Percentiles rank a stretch among this genome's conserved stretches.
Evolutionary conservation across 176 grass and related monocot species (phyloP).

Genomic region (Cocos nucifera): DNA sequence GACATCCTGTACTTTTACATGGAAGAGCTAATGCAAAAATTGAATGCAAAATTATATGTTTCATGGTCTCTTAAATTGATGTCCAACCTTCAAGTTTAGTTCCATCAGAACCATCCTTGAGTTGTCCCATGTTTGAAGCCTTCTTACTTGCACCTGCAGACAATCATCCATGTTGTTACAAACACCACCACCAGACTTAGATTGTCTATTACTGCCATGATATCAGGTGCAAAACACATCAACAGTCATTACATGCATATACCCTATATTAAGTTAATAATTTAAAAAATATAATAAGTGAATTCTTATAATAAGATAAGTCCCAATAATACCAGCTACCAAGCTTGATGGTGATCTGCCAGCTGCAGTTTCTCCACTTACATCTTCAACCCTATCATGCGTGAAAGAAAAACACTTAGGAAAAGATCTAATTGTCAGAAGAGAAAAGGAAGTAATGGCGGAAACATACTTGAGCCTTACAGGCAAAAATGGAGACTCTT

Average conservation of each 20-base stretch:
- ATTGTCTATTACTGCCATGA: too few relatives aligned
- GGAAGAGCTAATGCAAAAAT: neutral
- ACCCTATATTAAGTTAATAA: too few relatives aligned
- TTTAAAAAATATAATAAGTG: neutral
- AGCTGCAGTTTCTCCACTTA: constrained; percentile 47
- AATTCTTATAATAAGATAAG: constrained; percentile 3
- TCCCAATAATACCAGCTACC: constrained; percentile 39
- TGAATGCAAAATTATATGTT: too few relatives aligned
- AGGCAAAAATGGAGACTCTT: constrained; percentile 87
- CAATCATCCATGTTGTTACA: neutral
- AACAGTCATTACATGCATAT: too few relatives aligned
- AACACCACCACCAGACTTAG: neutral
- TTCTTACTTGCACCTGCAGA: constrained; percentile 74
- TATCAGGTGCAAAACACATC: too few relatives aligned
- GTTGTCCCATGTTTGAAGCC: constrained; percentile 52
- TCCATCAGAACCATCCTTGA: constrained; percentile 57
- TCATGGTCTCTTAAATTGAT: neutral
- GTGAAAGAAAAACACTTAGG: constrained; percentile 5
- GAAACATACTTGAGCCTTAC: constrained; percentile 67
- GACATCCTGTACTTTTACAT: too few relatives aligned
- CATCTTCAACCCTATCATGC: constrained; percentile 62
- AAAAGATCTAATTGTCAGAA: constrained; percentile 10
- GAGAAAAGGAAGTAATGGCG: constrained; percentile 11
- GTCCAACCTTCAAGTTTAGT: constrained; percentile 62
- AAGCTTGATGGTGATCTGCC: constrained; percentile 57